Base-by-base conservation (phyloP, 768 basidiomycete species). In the Collybiopsis luxurians region DNA sequence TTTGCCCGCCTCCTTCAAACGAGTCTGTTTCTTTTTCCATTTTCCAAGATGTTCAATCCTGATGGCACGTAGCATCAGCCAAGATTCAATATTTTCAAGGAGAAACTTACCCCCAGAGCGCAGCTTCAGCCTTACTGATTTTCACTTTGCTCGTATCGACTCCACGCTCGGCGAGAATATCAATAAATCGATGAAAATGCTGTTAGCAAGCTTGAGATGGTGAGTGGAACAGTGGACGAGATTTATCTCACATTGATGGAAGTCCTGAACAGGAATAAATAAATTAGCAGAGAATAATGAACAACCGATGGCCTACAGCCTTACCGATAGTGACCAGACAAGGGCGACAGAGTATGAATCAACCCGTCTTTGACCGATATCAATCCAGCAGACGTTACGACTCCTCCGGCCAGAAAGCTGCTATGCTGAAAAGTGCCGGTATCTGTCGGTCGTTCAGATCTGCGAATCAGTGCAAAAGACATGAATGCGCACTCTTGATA, bases 371-470 rank as follows among this genome's bases (percentile, higher is more conserved):
- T 82, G 24, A 88, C 83, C 0, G 82, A 78, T 54, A 89, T 84
- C 40, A 87, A 70, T 6, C 85, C 85, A 4, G 86, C 85, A 0
- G 84, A 85, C 3, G 85, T 84, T 5, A 86, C 85, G 34, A 81
- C 66, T 1, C 85, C 84, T 1, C 84, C 83, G 3, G 76, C 68
- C 1, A 79, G 69, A 59, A 85, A 82, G 0, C 84, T 84, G 0
- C 85, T 86, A 65, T 89, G 87, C 59, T 87, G 86, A 60, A 88
- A 87, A 3, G 69, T 71, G 5, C 85, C 85, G 10, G 82, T 80
- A 56, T 75, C 77, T 74, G 21, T 4, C 30, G 19, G 17, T 31
- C 19, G 31, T 23, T 26, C 21, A 46, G n/a, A 46, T 26, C 13
- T 24, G 9, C 23, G 24, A 24, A 30, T 19, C 28, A 53, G n/a